phyloP scores from a whole-genome alignment of 2,329 filamentous ascomycete species.

The Alternaria gansuensis region DNA sequence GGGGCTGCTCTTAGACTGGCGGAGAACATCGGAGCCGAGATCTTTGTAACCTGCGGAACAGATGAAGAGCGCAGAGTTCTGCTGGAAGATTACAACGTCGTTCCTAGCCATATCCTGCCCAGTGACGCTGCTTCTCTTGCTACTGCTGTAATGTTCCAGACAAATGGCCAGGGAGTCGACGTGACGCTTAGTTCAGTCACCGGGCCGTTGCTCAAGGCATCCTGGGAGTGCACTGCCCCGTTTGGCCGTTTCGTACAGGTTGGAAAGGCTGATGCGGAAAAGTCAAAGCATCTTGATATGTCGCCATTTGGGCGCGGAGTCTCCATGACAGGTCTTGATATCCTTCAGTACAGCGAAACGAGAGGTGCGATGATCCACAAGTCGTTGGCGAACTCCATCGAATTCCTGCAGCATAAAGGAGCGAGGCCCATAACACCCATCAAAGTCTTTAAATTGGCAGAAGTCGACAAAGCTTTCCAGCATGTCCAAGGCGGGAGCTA shows the following conservation, averaged over 20 bases:
- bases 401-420: not conserved
- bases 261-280: slow-evolving; percentile 6
- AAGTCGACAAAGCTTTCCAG: not conserved
- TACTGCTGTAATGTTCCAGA: slow-evolving; percentile 2
- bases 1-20: slow-evolving; percentile 7
- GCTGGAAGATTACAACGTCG: not conserved
- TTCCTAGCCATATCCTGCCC: not conserved
- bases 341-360: slow-evolving; percentile 3
- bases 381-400: not conserved
- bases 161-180: slow-evolving; percentile 6
- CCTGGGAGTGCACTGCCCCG: slow-evolving; percentile 7
- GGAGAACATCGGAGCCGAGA: slow-evolving; percentile 2
- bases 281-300: slow-evolving; percentile 4
- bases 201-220: slow-evolving; percentile 5
- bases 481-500: not conserved
- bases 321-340: slow-evolving; percentile 7
- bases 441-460: not conserved
- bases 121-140: not conserved
- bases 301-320: slow-evolving; percentile 1
- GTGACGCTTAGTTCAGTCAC: slow-evolving; percentile 2
- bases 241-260: slow-evolving; percentile 11
- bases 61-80: slow-evolving; percentile 1
- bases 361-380: not conserved
- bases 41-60: not conserved
- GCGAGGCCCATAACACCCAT: not conserved